Evolutionary conservation across 1,284 basidiomycete genomes (phyloP).

Genomic region (Flammula alnicola): DNA sequence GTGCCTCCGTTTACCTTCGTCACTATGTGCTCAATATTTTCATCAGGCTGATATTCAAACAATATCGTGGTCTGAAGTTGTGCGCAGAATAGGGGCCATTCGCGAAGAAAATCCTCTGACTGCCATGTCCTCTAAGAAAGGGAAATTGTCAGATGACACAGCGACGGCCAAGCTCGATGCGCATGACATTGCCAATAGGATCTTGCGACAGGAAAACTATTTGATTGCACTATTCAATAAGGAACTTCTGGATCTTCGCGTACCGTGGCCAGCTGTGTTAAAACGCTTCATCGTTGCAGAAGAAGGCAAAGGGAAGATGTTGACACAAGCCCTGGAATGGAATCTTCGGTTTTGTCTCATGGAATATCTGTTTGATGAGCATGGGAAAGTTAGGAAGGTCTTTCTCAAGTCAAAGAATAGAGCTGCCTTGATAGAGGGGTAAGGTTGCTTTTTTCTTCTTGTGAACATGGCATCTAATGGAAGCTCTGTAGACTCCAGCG

Average conservation of each 20-base stretch:
- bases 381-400: constrained; percentile 87
- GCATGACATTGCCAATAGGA: constrained; percentile 95
- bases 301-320: constrained; percentile 68
- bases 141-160: constrained; percentile 49
- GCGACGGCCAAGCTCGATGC: constrained; percentile 87
- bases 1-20: constrained; percentile 41
- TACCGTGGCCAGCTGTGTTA: constrained; percentile 71
- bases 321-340: constrained; percentile 95
- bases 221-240: constrained; percentile 98
- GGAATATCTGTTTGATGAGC: constrained; percentile 90
- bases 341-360: constrained; percentile 94
- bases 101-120: constrained; percentile 91
- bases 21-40: constrained; percentile 8
- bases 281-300: constrained; percentile 56
- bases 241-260: constrained; percentile 86
- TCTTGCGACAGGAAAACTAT: constrained; percentile 98
- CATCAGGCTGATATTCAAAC: constrained; percentile 93
- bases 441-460: constrained; percentile 11
- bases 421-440: constrained; percentile 83
- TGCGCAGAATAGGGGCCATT: constrained; percentile 85
- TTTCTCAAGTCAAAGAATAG: constrained; percentile 89
- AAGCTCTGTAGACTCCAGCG: constrained; percentile 64
- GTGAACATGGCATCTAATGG: constrained; percentile 1
- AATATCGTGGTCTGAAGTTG: constrained; percentile 95
- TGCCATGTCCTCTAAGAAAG: constrained; percentile 72